phyloP scores from a whole-genome alignment of 768 basidiomycete genomes.

The Boletus barrowsii region DNA sequence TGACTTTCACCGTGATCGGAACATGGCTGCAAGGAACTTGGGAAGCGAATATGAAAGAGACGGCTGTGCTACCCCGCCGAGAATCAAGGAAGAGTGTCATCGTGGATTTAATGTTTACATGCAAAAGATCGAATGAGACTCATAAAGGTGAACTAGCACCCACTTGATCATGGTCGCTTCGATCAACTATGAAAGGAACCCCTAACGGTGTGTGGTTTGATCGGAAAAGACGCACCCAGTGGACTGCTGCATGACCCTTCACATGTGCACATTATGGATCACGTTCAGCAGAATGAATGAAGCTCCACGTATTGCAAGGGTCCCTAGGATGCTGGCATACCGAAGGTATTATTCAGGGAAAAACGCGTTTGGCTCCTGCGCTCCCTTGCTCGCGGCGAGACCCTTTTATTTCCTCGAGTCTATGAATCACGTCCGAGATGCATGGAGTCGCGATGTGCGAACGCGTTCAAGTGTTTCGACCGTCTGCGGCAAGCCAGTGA shows the following conservation, averaged over 20 bases:
- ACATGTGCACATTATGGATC: background rate
- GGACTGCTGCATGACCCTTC: background rate
- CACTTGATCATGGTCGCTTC: background rate
- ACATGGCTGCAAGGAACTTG: background rate
- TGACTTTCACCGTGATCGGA: background rate
- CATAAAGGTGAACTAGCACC: background rate
- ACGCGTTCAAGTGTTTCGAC: too few relatives aligned
- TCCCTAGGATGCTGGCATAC: background rate
- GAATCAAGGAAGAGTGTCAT: background rate
- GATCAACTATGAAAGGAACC: background rate
- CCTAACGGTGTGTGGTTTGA: background rate
- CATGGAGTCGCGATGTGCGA: too few relatives aligned
- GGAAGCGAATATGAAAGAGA: slow-evolving; percentile 2
- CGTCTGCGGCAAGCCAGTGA: too few relatives aligned
- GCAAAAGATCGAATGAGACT: background rate
- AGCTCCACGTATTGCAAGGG: background rate
- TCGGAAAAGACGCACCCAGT: background rate
- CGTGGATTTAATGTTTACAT: background rate
- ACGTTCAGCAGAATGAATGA: background rate
- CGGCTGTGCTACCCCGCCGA: background rate
- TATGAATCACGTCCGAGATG: background rate
- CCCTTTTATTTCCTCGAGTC: background rate
- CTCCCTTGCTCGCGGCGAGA: background rate
- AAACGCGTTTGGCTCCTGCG: background rate
- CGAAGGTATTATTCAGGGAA: background rate